Evolutionary conservation across 108 stramenopile species (phyloP).

Genomic region (Cyclotella baltica): DNA sequence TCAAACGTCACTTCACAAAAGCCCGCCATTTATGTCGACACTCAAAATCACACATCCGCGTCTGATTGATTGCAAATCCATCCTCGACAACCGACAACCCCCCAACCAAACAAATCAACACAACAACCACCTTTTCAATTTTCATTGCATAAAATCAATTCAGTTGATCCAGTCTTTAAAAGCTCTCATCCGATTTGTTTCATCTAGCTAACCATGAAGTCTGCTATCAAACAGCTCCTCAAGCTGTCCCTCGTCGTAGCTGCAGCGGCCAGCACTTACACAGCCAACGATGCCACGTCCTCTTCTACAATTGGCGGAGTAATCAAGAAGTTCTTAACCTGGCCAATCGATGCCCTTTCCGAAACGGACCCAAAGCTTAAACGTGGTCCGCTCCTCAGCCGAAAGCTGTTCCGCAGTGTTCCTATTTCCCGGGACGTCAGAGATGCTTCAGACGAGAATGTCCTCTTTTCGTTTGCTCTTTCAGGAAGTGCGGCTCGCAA

Average conservation of each 20-base stretch:
- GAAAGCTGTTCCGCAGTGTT: conserved; percentile 2
- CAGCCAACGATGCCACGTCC: neutral
- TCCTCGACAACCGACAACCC: no score
- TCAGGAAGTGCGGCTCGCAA: neutral
- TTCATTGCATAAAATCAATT: no score
- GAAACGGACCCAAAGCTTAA: neutral
- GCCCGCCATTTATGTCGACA: no score
- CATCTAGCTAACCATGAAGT: neutral
- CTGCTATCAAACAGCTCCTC: neutral
- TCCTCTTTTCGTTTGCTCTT: conserved; percentile 2
- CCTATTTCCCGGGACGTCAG: no score
- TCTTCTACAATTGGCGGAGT: neutral
- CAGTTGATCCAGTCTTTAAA: no score
- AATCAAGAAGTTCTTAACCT: conserved; percentile 1
- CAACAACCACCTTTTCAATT: no score
- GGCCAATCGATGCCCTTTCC: neutral
- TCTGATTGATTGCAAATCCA: no score
- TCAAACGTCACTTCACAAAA: no score
- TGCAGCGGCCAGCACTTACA: neutral
- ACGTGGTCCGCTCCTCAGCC: neutral
- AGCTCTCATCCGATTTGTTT: no score
- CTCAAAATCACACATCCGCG: no score
- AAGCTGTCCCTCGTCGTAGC: neutral
- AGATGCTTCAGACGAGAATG: no score
- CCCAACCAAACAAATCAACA: no score